Conservation (phyloP, 495 filamentous ascomycete species). For the Apodospora peruviana region DNA sequence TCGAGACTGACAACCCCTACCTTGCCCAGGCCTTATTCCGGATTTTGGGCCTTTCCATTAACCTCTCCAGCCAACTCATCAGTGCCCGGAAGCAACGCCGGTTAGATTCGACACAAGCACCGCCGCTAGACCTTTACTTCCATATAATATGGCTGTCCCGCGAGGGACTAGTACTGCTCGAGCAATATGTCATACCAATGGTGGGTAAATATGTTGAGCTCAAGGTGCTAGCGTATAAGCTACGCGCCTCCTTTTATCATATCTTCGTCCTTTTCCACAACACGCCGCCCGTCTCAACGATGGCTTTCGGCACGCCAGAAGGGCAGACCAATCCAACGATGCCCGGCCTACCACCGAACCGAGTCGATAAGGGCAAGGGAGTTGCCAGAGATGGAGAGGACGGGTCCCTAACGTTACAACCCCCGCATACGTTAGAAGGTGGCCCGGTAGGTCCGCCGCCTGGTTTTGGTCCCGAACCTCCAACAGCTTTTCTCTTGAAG, state of each 20-base stretch:
- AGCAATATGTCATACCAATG: conserved; percentile 80
- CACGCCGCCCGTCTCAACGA: conserved; percentile 41
- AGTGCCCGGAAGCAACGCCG: conserved; percentile 79
- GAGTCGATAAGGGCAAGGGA: conserved; percentile 41
- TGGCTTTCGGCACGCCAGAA: conserved; percentile 30
- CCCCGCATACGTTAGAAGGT: conserved; percentile 40
- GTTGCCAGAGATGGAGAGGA: conserved; percentile 28
- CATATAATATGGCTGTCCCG: conserved; percentile 95
- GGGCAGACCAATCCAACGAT: conserved; percentile 17
- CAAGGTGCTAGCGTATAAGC: conserved; percentile 83
- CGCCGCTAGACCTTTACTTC: conserved; percentile 78
- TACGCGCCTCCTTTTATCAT: conserved; percentile 91
- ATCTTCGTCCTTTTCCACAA: conserved; percentile 97
- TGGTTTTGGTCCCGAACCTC: conserved; percentile 44
- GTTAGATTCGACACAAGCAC: conserved; percentile 71
- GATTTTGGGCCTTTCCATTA: conserved; percentile 82
- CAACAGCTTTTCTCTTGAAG: conserved; percentile 67
- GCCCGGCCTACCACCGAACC: conserved; percentile 18
- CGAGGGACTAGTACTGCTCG: conserved; percentile 81
- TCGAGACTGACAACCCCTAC: conserved; percentile 62
- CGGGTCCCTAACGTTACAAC: conserved; percentile 31
- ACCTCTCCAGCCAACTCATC: conserved; percentile 78
- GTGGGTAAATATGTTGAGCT: conserved; percentile 65
- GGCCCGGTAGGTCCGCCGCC: conserved; percentile 46
- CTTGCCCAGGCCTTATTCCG: conserved; percentile 81